A percentile compares a stretch with the other conserved stretches of the same genome.
Evolutionary conservation across 2,329 filamentous ascomycete genomes (phyloP).

Genomic region (Phialophora macrospora): DNA sequence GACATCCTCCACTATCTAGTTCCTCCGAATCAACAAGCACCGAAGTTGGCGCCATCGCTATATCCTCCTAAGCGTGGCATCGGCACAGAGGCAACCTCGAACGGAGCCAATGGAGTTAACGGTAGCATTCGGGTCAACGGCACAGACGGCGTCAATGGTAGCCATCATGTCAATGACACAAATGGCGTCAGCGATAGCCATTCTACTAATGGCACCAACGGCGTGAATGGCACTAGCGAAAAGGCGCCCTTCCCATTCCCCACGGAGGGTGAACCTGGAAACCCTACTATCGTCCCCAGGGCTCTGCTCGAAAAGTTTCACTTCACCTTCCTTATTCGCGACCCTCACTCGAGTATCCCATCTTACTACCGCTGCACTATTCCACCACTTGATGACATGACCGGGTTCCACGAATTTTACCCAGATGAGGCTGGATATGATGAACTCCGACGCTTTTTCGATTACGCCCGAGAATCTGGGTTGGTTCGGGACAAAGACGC

Average conservation of each 20-base stretch:
- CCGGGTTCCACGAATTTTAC: conserved; percentile 85
- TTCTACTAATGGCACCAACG: conserved; percentile 36
- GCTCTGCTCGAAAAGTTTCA: conserved; percentile 79
- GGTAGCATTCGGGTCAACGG: conserved; percentile 37
- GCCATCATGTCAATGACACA: not conserved
- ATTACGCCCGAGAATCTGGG: conserved; percentile 73
- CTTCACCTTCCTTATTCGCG: conserved; percentile 95
- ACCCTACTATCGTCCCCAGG: conserved; percentile 83
- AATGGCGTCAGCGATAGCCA: conserved; percentile 6
- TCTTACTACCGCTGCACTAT: conserved; percentile 95
- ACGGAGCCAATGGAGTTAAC: conserved; percentile 43
- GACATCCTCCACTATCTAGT: conserved; percentile 94
- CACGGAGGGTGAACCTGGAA: conserved; percentile 66
- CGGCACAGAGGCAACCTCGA: conserved; percentile 52
- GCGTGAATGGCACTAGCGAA: conserved; percentile 2
- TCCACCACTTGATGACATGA: conserved; percentile 79
- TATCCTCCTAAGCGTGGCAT: conserved; percentile 63
- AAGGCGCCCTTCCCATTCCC: conserved; percentile 62
- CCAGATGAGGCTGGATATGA: conserved; percentile 87
- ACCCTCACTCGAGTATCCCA: conserved; percentile 88
- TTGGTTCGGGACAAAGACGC: conserved; percentile 72
- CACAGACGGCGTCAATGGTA: conserved; percentile 41
- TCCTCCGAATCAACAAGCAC: conserved; percentile 70
- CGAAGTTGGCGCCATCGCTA: conserved; percentile 79
- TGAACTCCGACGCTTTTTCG: conserved; percentile 84